Conservation (phyloP, 495 filamentous ascomycete genomes). For the Neohortaea acidophila region DNA sequence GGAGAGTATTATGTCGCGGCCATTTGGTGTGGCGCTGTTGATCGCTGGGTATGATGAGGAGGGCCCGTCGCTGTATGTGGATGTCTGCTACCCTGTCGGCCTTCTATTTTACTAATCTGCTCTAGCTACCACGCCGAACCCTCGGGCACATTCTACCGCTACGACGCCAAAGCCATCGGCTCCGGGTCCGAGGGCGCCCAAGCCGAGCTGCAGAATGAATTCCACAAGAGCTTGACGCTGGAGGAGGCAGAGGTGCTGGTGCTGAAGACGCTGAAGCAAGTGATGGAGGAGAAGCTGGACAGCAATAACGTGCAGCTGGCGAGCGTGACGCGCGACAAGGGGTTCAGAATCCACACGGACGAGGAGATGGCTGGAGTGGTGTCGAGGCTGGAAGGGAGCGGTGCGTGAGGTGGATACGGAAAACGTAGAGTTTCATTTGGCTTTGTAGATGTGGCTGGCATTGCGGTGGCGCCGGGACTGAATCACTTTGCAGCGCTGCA, state of each 20-base stretch:
- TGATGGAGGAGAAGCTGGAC: slow-evolving; percentile 99
- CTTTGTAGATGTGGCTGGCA: background rate
- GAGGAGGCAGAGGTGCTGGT: slow-evolving; percentile 87
- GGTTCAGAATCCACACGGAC: slow-evolving; percentile 94
- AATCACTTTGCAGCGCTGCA: too few species aligned
- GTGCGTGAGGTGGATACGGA: background rate
- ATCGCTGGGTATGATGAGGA: slow-evolving; percentile 97
- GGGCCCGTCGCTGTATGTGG: slow-evolving; percentile 68
- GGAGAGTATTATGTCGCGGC: slow-evolving; percentile 93
- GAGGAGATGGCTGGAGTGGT: slow-evolving; percentile 91
- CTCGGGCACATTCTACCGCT: slow-evolving; percentile 94
- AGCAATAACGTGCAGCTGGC: slow-evolving; percentile 96
- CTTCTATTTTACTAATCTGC: too few species aligned
- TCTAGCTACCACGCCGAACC: slow-evolving; percentile 91
- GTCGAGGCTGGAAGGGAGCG: slow-evolving; percentile 39
- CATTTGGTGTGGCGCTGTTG: slow-evolving; percentile 90
- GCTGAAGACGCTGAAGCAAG: slow-evolving; percentile 95
- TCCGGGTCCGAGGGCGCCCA: slow-evolving; percentile 93
- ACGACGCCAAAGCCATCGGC: slow-evolving; percentile 97
- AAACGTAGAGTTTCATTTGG: background rate
- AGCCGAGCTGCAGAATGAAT: slow-evolving; percentile 95
- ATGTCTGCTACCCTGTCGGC: too few species aligned
- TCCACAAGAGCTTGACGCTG: slow-evolving; percentile 92
- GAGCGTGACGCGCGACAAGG: slow-evolving; percentile 92
- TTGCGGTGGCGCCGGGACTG: slow-evolving; percentile 2